These are phyloP conservation scores for Leccinum broughii DNA, from an alignment of 768 basidiomycete species.

Conservation along the genomic window DNA sequence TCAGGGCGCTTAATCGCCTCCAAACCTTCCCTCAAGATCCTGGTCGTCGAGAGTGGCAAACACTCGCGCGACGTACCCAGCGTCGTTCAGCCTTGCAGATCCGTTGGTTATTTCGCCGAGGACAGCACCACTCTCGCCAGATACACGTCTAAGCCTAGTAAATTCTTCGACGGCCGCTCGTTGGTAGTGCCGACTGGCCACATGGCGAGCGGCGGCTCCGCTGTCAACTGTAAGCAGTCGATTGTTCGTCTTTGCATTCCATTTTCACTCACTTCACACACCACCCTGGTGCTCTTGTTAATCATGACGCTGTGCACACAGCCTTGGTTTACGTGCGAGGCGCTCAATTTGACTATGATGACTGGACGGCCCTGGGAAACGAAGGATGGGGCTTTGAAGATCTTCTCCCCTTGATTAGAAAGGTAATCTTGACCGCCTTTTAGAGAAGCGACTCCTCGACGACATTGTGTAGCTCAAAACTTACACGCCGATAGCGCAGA, in stretches of 20 bases:
- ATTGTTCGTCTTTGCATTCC: neutral
- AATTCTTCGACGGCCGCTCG: constrained; percentile 45
- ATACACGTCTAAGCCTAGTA: constrained; percentile 40
- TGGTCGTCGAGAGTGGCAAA: neutral
- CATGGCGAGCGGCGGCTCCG: constrained; percentile 61
- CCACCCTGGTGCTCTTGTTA: neutral
- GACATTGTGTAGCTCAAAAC: constrained; percentile 46
- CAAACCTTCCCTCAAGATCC: neutral
- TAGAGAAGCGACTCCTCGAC: constrained; percentile 32
- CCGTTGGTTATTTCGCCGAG: constrained; percentile 10
- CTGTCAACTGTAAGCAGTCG: constrained; percentile 51
- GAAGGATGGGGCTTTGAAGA: constrained; percentile 61
- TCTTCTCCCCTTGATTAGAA: constrained; percentile 57
- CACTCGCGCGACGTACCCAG: neutral
- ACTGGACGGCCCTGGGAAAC: constrained; percentile 53
- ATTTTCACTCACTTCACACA: neutral
- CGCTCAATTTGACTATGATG: constrained; percentile 63
- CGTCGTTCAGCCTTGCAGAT: neutral
- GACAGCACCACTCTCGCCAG: constrained; percentile 44
- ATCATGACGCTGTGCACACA: neutral
- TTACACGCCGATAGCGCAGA: constrained; percentile 33
- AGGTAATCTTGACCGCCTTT: constrained; percentile 37
- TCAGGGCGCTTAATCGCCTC: neutral
- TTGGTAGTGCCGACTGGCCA: constrained; percentile 46
- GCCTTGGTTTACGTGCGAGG: constrained; percentile 58